Evolutionary conservation across 2,329 filamentous ascomycete genomes (phyloP).

Genomic region (Trichoderma sp.): DNA sequence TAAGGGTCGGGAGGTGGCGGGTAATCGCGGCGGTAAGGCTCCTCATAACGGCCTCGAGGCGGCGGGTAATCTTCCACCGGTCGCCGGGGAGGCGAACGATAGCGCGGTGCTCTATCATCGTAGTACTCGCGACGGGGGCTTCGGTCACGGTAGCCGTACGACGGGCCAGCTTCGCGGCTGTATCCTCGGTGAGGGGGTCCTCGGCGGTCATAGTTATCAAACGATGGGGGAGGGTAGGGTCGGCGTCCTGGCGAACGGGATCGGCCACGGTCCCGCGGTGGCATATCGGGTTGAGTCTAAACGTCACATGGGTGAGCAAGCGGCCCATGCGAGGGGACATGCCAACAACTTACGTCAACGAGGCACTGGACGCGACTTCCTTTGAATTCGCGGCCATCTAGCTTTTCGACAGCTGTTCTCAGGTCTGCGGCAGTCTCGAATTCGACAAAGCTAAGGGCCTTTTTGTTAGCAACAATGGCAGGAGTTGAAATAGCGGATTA

Average conservation of each 20-base stretch:
- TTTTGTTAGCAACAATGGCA: conserved; percentile 21
- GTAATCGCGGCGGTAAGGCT: conserved; percentile 71
- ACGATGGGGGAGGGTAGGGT: conserved; percentile 61
- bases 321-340: background rate
- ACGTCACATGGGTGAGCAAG: conserved; percentile 9
- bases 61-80: conserved; percentile 75
- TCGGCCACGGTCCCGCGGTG: conserved; percentile 62
- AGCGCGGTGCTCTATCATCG: conserved; percentile 73
- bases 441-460: conserved; percentile 76
- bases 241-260: conserved; percentile 71
- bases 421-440: conserved; percentile 92
- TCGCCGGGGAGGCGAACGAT: conserved; percentile 76
- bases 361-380: conserved; percentile 80
- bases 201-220: conserved; percentile 81
- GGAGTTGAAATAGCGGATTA: background rate
- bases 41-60: conserved; percentile 68
- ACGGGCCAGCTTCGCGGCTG: conserved; percentile 61
- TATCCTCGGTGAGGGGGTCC: conserved; percentile 74
- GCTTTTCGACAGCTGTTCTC: conserved; percentile 88
- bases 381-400: conserved; percentile 92
- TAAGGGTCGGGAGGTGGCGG: conserved; percentile 64
- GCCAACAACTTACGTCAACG: conserved; percentile 68
- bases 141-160: conserved; percentile 81
- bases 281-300: conserved; percentile 76
- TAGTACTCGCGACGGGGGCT: conserved; percentile 87